Percentiles rank a stretch among this genome's conserved stretches.
Conservation (phyloP, 73 alveolate species). For the Paramecium octaurelia region DNA sequence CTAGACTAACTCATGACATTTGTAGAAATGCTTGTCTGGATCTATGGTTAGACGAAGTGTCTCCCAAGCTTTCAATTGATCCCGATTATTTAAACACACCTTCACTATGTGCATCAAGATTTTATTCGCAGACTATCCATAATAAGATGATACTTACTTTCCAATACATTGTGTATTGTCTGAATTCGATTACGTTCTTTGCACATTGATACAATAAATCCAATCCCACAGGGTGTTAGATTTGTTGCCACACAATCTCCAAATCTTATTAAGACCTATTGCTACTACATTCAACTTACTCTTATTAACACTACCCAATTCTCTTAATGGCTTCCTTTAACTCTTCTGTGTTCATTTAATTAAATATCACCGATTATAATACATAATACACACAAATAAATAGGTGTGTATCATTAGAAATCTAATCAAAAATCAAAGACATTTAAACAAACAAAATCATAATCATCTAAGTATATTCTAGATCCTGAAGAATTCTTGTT, state of each 20-base stretch:
- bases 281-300: not conserved
- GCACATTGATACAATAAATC: not conserved
- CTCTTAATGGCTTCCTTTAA: constrained; percentile 29
- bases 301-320: not conserved
- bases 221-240: not conserved
- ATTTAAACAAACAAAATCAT: not conserved
- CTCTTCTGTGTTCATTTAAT: constrained; percentile 20
- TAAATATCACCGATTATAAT: not conserved
- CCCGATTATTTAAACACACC: not conserved
- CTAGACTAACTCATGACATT: not conserved
- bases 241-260: not conserved
- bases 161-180: not conserved
- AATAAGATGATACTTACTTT: not conserved
- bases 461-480: not conserved
- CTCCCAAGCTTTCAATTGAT: constrained; percentile 26
- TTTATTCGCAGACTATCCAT: not conserved
- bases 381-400: not conserved
- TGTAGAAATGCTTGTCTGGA: not conserved
- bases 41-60: not conserved
- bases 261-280: not conserved
- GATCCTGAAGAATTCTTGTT: not conserved
- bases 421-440: not conserved
- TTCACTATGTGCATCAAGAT: not conserved
- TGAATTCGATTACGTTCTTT: not conserved
- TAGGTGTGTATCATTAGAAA: not conserved